Evolutionary conservation across 2,329 filamentous ascomycete genomes (phyloP).

Genomic region (Juglanconis oblonga): DNA sequence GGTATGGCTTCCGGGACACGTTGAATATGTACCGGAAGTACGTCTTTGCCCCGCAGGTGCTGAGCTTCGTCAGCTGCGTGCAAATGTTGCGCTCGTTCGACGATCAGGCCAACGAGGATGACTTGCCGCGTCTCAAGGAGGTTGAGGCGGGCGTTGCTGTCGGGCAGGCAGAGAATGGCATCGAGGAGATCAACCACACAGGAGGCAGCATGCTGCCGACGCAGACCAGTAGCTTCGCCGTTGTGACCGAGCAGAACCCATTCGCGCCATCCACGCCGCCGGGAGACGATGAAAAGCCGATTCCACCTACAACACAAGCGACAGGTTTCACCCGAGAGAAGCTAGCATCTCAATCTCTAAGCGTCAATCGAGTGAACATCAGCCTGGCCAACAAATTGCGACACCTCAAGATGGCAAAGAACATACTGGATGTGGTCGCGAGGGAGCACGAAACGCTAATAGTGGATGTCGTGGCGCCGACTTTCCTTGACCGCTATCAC

Average conservation of each 20-base stretch:
- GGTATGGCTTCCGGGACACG: constrained; percentile 21
- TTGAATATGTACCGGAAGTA: constrained; percentile 21
- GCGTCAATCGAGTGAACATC: constrained; percentile 22
- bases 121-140: constrained; percentile 15
- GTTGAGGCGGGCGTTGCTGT: constrained; percentile 19
- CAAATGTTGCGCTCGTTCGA: constrained; percentile 23
- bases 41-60: constrained; percentile 21
- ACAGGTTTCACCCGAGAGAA: constrained; percentile 1
- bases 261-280: background rate
- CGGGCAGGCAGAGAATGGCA: background rate
- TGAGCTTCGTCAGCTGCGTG: constrained; percentile 23
- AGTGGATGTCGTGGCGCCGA: constrained; percentile 4
- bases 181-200: background rate
- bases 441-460: constrained; percentile 11
- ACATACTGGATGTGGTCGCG: constrained; percentile 21
- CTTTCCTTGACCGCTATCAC: constrained; percentile 13
- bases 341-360: constrained; percentile 20
- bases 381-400: constrained; percentile 24
- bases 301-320: background rate
- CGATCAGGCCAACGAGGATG: constrained; percentile 20
- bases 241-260: constrained; percentile 1
- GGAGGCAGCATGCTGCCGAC: background rate
- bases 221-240: background rate
- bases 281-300: background rate
- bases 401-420: constrained; percentile 21